Evolutionary conservation across 2,329 filamentous ascomycete species (phyloP).

Genomic region (Pezicula radicicola): DNA sequence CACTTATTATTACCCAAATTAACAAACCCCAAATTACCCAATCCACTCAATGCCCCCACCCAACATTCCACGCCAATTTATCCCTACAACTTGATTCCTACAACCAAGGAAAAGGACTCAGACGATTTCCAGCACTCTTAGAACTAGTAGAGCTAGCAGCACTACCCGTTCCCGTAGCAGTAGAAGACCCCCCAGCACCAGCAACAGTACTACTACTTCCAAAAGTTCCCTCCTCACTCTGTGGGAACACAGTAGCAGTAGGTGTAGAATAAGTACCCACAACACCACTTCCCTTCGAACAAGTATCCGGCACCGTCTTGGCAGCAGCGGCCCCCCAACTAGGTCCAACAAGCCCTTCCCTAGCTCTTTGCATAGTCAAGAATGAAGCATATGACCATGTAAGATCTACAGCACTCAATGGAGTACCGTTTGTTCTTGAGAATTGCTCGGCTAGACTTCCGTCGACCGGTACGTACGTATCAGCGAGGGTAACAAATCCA

Average conservation of each 20-base stretch:
- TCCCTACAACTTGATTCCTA: background rate
- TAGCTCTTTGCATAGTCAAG: conserved; percentile 39
- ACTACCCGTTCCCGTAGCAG: background rate
- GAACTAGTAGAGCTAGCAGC: background rate
- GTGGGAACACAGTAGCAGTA: background rate
- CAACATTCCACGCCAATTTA: too few species aligned
- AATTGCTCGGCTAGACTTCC: conserved; percentile 67
- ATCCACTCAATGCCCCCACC: too few species aligned
- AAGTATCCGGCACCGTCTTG: background rate
- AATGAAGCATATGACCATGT: conserved; percentile 71
- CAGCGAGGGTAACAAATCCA: conserved; percentile 42
- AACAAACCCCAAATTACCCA: too few species aligned
- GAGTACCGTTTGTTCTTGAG: conserved; percentile 44
- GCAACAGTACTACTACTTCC: background rate
- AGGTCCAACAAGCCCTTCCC: background rate
- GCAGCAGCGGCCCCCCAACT: background rate
- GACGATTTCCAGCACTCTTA: background rate
- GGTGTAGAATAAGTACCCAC: background rate
- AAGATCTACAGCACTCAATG: conserved; percentile 59
- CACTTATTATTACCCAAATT: too few species aligned
- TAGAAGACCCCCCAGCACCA: background rate
- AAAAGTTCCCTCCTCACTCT: background rate
- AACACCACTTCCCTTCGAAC: background rate
- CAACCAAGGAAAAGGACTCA: background rate
- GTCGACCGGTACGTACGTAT: conserved; percentile 45